Evolutionary conservation across 148 eudicot species (phyloP).

Genomic region (Camellia lanceoleosa): DNA sequence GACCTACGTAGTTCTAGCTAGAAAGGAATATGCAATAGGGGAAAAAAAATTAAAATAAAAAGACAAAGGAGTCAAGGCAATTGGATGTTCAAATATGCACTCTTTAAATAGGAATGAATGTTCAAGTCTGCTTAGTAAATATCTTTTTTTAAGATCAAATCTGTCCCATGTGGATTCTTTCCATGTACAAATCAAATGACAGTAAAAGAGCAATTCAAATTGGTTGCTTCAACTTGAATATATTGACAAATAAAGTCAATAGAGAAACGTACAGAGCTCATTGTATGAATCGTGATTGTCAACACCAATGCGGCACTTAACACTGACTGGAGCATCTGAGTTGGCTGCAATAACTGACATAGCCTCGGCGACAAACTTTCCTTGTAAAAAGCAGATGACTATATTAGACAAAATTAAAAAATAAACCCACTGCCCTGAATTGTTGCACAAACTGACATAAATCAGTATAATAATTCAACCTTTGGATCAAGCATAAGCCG

Average conservation of each 20-base stretch:
- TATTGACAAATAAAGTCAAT: background rate
- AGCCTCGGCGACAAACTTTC: constrained; percentile 96
- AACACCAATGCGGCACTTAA: constrained; percentile 95
- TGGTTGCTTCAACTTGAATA: background rate
- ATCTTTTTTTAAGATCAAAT: background rate
- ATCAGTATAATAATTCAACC: constrained; percentile 40
- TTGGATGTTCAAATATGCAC: background rate
- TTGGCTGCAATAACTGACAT: constrained; percentile 97
- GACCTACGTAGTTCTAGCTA: too few relatives aligned
- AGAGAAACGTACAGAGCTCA: constrained; percentile 73
- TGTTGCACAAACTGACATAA: background rate
- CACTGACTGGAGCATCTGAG: constrained; percentile 85
- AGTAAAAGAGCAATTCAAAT: background rate
- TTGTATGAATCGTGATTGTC: constrained; percentile 92
- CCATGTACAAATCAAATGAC: background rate
- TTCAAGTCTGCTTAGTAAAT: background rate
- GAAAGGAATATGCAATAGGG: too few relatives aligned
- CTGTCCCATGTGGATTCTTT: background rate
- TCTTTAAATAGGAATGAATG: background rate
- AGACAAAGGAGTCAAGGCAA: too few relatives aligned
- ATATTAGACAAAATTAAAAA: constrained; percentile 30
- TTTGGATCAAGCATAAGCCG: constrained; percentile 94
- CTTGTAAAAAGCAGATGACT: constrained; percentile 39
- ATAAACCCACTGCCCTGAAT: constrained; percentile 5
- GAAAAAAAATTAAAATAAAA: too few relatives aligned